A percentile compares a stretch with the other conserved stretches of the same genome.
Evolutionary conservation across 2,329 filamentous ascomycete species (phyloP).

Genomic region (Exophiala aquamarina): DNA sequence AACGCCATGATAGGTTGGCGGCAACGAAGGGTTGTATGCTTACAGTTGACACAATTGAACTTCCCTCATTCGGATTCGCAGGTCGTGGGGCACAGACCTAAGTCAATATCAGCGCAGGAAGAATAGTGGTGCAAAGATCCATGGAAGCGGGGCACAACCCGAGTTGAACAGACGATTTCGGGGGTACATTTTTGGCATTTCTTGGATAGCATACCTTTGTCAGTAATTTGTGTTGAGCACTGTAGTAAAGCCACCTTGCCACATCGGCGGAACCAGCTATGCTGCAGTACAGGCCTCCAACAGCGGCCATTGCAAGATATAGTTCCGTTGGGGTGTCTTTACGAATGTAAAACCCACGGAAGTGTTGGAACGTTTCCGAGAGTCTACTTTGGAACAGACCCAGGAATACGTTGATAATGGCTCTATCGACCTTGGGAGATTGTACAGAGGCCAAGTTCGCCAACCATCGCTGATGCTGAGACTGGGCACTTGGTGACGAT

Average conservation of each 20-base stretch:
- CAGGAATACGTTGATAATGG: conserved; percentile 4
- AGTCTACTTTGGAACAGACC: conserved; percentile 5
- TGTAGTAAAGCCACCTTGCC: conserved; percentile 6
- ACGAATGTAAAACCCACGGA: not conserved
- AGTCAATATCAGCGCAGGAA: too few relatives aligned
- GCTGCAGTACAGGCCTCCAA: conserved; percentile 4
- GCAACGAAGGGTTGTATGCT: too few relatives aligned
- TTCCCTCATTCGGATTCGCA: too few relatives aligned
- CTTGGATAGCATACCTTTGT: not conserved
- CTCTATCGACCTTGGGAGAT: not conserved
- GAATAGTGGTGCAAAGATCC: too few relatives aligned
- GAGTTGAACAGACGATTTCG: too few relatives aligned
- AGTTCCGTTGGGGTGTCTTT: conserved; percentile 2
- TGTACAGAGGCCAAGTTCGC: not conserved
- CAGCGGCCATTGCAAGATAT: conserved; percentile 6
- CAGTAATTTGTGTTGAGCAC: conserved; percentile 1
- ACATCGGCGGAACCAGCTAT: not conserved
- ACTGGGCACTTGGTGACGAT: conserved; percentile 1
- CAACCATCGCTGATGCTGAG: not conserved
- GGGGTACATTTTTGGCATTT: too few relatives aligned
- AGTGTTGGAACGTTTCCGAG: conserved; percentile 1
- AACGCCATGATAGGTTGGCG: too few relatives aligned
- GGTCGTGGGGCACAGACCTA: too few relatives aligned
- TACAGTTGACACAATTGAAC: not conserved
- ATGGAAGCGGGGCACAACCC: too few relatives aligned